Conservation (phyloP, 331 rosid genomes). For the Cydonia oblonga region DNA sequence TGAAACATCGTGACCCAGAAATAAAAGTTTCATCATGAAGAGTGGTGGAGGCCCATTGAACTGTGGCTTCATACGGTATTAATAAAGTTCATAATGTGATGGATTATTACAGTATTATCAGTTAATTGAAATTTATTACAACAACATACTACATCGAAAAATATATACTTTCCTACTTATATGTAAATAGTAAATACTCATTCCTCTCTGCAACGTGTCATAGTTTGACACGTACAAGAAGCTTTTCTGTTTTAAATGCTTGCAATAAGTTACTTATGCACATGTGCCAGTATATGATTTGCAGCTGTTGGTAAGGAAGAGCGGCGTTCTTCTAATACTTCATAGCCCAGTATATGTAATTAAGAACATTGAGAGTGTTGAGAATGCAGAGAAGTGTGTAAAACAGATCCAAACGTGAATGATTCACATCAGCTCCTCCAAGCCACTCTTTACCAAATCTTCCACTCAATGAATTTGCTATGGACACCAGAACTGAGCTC, state of each 20-base stretch:
- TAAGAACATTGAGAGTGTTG: constrained; percentile 14
- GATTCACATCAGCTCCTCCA: constrained; percentile 24
- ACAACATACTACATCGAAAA: background rate
- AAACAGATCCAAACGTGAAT: constrained; percentile 29
- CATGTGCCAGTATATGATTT: background rate
- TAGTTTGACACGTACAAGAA: background rate
- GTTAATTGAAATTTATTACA: background rate
- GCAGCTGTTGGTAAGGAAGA: background rate
- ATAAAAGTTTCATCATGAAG: background rate
- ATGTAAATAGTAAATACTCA: too few species aligned
- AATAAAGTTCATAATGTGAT: background rate
- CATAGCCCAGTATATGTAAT: constrained; percentile 25
- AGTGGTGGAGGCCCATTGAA: background rate
- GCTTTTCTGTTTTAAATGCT: background rate
- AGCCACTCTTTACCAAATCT: constrained; percentile 24
- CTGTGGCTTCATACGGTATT: background rate
- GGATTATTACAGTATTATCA: background rate
- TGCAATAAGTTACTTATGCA: too few species aligned
- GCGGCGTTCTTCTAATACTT: background rate
- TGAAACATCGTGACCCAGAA: background rate
- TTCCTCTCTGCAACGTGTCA: background rate
- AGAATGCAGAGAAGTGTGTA: constrained; percentile 24
- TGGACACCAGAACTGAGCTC: constrained; percentile 23
- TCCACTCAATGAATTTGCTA: constrained; percentile 20
- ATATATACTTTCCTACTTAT: background rate